phyloP scores from a whole-genome alignment of 2,329 filamentous ascomycete species.

The Emergomyces africanus region DNA sequence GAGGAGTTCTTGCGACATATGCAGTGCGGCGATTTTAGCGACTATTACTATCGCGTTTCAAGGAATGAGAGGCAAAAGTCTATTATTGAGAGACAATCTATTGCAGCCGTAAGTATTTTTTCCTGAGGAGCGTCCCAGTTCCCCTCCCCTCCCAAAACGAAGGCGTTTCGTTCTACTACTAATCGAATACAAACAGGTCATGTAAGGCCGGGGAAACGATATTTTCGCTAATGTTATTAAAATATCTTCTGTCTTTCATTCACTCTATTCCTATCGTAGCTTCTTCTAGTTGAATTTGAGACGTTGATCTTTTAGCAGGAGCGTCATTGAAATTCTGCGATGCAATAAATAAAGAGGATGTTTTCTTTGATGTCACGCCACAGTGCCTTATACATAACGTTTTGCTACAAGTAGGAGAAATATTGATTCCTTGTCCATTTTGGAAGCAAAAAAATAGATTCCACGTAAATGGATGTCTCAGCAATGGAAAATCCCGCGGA shows the following conservation, averaged over 20 bases:
- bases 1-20: slow-evolving; percentile 90
- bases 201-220: neutral
- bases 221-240: neutral
- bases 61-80: slow-evolving; percentile 79
- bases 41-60: slow-evolving; percentile 79
- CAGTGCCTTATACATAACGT: neutral
- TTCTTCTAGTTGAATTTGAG: neutral
- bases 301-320: neutral
- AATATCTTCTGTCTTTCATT: neutral
- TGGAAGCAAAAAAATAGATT: neutral
- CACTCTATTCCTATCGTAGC: neutral
- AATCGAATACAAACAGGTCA: neutral
- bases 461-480: neutral
- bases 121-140: neutral
- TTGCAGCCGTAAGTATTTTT: slow-evolving; percentile 32
- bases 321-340: neutral
- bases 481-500: neutral
- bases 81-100: slow-evolving; percentile 56
- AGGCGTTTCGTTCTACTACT: neutral
- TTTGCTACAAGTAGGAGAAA: neutral
- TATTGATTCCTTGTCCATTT: neutral
- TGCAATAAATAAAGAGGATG: neutral
- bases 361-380: neutral
- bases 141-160: neutral
- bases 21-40: slow-evolving; percentile 86